Conservation (phyloP, 2,329 filamentous ascomycete genomes). For the Trichoderma sp. region DNA sequence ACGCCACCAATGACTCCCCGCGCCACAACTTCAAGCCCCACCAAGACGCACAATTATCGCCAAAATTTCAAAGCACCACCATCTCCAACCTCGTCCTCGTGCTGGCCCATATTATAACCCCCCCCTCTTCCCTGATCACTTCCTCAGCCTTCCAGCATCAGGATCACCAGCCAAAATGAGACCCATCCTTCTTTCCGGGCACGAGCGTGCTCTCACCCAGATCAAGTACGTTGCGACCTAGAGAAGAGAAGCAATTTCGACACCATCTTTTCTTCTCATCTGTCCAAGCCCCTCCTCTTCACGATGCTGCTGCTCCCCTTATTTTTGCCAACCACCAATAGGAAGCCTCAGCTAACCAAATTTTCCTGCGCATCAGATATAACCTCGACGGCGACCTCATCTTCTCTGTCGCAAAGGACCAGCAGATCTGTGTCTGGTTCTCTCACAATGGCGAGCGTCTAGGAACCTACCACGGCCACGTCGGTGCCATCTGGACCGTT, state of each 20-base stretch:
- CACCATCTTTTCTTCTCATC: not conserved
- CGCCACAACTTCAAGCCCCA: conserved; percentile 35
- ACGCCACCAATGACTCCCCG: conserved; percentile 17
- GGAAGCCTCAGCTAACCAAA: conserved; percentile 10
- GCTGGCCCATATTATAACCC: conserved; percentile 18
- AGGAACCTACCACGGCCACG: conserved; percentile 94
- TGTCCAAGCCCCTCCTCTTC: conserved; percentile 10
- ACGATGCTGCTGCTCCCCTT: not conserved
- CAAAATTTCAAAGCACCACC: conserved; percentile 42
- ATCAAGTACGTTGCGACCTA: conserved; percentile 64
- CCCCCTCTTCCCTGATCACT: conserved; percentile 15
- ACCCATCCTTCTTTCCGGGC: conserved; percentile 91
- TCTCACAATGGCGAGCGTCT: conserved; percentile 97
- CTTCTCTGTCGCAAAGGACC: conserved; percentile 94
- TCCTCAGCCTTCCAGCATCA: conserved; percentile 29
- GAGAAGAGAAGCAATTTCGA: conserved; percentile 5
- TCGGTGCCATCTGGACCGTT: conserved; percentile 98
- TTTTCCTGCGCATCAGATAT: conserved; percentile 54
- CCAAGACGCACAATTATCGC: conserved; percentile 46
- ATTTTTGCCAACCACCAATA: not conserved
- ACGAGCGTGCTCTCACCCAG: conserved; percentile 94
- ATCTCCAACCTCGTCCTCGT: conserved; percentile 22
- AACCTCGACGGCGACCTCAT: conserved; percentile 94
- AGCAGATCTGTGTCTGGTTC: conserved; percentile 95
- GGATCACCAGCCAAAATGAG: conserved; percentile 61